Conservation (phyloP, 306 rosid species). For the Rosa multiflora region DNA sequence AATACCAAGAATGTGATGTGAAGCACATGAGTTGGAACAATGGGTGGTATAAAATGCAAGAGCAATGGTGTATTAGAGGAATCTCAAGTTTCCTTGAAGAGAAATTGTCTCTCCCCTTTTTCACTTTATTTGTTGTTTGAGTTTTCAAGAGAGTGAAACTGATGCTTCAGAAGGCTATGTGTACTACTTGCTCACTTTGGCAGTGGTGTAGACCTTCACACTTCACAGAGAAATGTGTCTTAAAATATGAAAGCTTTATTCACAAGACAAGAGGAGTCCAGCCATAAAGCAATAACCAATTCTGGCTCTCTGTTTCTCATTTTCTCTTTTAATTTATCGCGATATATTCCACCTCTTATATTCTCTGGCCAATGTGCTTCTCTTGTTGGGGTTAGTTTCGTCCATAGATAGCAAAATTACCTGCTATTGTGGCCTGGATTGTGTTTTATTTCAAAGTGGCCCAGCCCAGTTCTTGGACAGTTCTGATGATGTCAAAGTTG, state of each 20-base stretch:
- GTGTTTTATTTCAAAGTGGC: neutral
- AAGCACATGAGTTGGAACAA: slow-evolving; percentile 10
- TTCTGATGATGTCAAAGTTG: neutral
- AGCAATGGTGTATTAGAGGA: slow-evolving; percentile 31
- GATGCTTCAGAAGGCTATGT: slow-evolving; percentile 47
- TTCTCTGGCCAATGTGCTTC: neutral
- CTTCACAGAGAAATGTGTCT: neutral
- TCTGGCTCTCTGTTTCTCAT: neutral
- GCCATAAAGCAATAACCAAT: slow-evolving; percentile 16
- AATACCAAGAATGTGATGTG: neutral
- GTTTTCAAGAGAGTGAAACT: slow-evolving; percentile 29
- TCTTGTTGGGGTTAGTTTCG: neutral
- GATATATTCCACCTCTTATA: slow-evolving; percentile 14
- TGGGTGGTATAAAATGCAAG: slow-evolving; percentile 23
- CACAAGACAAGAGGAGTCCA: slow-evolving; percentile 25
- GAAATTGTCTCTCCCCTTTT: slow-evolving; percentile 33
- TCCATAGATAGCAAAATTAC: neutral
- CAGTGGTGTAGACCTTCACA: slow-evolving; percentile 37
- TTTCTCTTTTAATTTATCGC: slow-evolving; percentile 11
- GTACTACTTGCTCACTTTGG: slow-evolving; percentile 32
- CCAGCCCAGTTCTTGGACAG: neutral
- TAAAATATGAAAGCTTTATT: slow-evolving; percentile 25
- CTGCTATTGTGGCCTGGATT: neutral
- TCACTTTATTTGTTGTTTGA: slow-evolving; percentile 21
- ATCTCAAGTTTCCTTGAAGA: slow-evolving; percentile 65